A percentile compares a stretch with the other conserved stretches of the same genome.
These are phyloP conservation scores for Achaetomium macrosporum DNA, from an alignment of 2,329 filamentous ascomycete genomes.

Conservation along the genomic window DNA sequence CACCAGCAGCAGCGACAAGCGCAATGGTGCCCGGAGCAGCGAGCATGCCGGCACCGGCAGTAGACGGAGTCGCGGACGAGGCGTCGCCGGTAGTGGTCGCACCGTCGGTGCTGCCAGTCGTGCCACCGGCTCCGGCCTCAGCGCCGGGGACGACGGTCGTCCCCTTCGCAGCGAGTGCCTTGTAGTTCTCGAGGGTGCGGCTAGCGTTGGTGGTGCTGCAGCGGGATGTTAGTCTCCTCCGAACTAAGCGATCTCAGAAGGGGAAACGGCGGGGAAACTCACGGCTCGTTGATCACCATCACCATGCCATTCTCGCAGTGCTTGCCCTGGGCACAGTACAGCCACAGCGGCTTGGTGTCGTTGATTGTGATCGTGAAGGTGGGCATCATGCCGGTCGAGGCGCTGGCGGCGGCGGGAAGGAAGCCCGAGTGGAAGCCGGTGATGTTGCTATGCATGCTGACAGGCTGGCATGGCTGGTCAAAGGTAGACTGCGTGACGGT, in stretches of 20 bases:
- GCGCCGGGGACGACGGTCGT: constrained; percentile 30
- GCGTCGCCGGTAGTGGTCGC: constrained; percentile 17
- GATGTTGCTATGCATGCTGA: constrained; percentile 46
- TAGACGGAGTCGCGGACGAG: not conserved
- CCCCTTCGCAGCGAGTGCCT: constrained; percentile 32
- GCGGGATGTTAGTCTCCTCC: constrained; percentile 1
- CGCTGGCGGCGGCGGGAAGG: constrained; percentile 54
- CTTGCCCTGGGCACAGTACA: constrained; percentile 68
- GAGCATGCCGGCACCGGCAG: constrained; percentile 30
- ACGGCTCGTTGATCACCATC: constrained; percentile 72
- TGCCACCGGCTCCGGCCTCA: constrained; percentile 13
- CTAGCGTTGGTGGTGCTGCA: constrained; percentile 47
- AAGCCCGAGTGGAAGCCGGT: constrained; percentile 63
- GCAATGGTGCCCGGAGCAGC: constrained; percentile 37
- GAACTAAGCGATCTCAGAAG: no score
- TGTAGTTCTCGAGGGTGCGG: constrained; percentile 47
- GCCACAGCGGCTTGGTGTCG: constrained; percentile 66
- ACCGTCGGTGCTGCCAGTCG: constrained; percentile 18
- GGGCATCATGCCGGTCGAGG: constrained; percentile 47
- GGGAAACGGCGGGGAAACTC: constrained; percentile 29
- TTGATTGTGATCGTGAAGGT: constrained; percentile 68
- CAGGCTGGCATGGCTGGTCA: constrained; percentile 61
- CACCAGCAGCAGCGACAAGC: constrained; percentile 38
- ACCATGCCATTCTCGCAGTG: constrained; percentile 74
- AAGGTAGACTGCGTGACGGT: constrained; percentile 75